These are phyloP conservation scores for Eimeria acervulina DNA, from an alignment of 169 alveolate genomes.

Conservation along the genomic window DNA sequence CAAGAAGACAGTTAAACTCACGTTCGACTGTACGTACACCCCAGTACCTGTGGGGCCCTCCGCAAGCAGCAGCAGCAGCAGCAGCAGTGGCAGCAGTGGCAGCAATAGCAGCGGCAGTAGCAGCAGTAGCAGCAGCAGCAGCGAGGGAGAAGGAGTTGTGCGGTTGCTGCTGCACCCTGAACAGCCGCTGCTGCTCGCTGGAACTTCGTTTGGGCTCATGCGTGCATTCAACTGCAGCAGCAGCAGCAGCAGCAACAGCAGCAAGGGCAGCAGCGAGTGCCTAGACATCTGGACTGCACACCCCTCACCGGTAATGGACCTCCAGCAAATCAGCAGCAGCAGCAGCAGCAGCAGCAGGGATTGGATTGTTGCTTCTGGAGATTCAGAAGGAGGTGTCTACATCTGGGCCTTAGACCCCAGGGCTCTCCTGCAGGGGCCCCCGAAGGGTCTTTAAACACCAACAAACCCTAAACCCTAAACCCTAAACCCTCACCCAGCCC, in stretches of 20 bases:
- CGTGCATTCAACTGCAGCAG: constrained; percentile 40
- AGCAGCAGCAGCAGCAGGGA: constrained; percentile 6
- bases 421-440: constrained; percentile 34
- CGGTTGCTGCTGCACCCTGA: constrained; percentile 36
- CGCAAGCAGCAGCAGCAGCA: not conserved
- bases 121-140: not conserved
- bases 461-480: constrained; percentile 9
- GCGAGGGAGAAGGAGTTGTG: not conserved
- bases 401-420: constrained; percentile 36
- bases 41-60: not conserved
- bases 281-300: constrained; percentile 26
- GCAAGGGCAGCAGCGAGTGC: not conserved
- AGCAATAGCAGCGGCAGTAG: constrained; percentile 29
- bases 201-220: constrained; percentile 26
- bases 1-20: not conserved
- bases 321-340: constrained; percentile 29
- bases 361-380: constrained; percentile 39
- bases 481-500: not conserved
- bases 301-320: constrained; percentile 25
- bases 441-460: not conserved
- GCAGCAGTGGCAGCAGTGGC: constrained; percentile 38
- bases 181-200: constrained; percentile 31
- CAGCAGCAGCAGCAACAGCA: constrained; percentile 47
- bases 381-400: constrained; percentile 26
- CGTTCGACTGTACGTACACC: constrained; percentile 5